Evolutionary conservation across 305 asterid species (phyloP).

Genomic region (Nicotiana rustica): DNA sequence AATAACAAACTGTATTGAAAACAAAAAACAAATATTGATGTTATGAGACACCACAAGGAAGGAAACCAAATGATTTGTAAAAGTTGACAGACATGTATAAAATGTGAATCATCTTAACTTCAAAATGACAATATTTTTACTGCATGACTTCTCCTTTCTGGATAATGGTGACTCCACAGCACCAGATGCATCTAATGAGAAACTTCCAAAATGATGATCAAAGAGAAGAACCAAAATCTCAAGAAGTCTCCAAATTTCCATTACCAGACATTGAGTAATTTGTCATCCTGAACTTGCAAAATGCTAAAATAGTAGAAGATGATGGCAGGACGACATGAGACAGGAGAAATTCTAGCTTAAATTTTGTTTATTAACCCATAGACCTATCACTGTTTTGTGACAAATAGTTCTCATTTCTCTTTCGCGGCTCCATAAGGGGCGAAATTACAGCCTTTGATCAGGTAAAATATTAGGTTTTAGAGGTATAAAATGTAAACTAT

Average conservation of each 20-base stretch:
- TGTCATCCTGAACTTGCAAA: not conserved
- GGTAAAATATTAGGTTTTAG: too few relatives aligned
- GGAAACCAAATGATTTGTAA: not conserved
- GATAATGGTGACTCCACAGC: not conserved
- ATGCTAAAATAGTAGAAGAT: not conserved
- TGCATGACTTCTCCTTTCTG: not conserved
- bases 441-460: too few relatives aligned
- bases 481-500: too few relatives aligned
- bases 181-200: not conserved
- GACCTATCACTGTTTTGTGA: not conserved
- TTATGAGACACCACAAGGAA: too few relatives aligned
- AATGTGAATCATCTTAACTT: not conserved
- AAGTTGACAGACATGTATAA: not conserved
- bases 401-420: not conserved
- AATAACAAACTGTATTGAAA: too few relatives aligned
- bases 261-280: not conserved
- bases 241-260: not conserved
- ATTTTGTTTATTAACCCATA: too few relatives aligned
- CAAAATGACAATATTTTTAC: not conserved
- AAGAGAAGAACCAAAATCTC: conserved; percentile 21
- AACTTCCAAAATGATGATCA: not conserved
- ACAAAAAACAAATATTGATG: too few relatives aligned
- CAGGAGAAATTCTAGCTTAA: not conserved
- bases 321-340: not conserved
- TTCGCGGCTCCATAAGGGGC: not conserved